A percentile compares a stretch with the other conserved stretches of the same genome.
Conservation (phyloP, 192 early-diverging fungal species). For the Mortierella claussenii region DNA sequence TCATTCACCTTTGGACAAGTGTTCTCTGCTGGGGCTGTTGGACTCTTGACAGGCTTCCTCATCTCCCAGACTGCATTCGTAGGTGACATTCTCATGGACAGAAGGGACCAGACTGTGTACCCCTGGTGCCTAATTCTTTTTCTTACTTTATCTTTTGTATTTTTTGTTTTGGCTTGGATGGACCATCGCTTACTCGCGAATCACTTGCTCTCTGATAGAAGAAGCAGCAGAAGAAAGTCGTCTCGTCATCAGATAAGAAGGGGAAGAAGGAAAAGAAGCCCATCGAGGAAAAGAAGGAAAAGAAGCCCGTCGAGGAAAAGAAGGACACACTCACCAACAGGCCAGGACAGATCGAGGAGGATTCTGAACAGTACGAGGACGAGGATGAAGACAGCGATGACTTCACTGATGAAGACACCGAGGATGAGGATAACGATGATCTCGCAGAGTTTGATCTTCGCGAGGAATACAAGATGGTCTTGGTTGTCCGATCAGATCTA, state of each 20-base stretch:
- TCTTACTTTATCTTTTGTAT: background rate
- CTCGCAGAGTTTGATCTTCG: slow-evolving; percentile 28
- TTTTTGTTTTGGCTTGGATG: background rate
- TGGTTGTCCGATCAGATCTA: slow-evolving; percentile 88
- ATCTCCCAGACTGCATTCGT: slow-evolving; percentile 24
- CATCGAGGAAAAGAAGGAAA: background rate
- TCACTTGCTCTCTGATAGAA: too few relatives aligned
- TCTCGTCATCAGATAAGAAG: too few relatives aligned
- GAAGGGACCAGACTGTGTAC: too few relatives aligned
- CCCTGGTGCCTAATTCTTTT: too few relatives aligned
- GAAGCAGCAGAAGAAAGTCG: too few relatives aligned
- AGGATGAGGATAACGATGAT: slow-evolving; percentile 41
- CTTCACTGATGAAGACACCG: slow-evolving; percentile 31
- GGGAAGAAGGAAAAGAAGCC: slow-evolving; percentile 1
- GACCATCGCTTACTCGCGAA: background rate
- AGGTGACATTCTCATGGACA: too few relatives aligned
- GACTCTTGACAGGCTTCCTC: slow-evolving; percentile 36
- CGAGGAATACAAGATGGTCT: slow-evolving; percentile 53
- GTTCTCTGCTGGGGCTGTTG: slow-evolving; percentile 37
- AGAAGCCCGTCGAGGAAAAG: slow-evolving; percentile 4
- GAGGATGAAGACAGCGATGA: slow-evolving; percentile 18
- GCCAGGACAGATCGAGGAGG: slow-evolving; percentile 29
- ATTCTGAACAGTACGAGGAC: slow-evolving; percentile 33
- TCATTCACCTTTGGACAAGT: slow-evolving; percentile 48
- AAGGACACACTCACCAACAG: slow-evolving; percentile 9